Evolutionary conservation across 257 asterid species (phyloP).

Genomic region (Fraxinus excelsior): DNA sequence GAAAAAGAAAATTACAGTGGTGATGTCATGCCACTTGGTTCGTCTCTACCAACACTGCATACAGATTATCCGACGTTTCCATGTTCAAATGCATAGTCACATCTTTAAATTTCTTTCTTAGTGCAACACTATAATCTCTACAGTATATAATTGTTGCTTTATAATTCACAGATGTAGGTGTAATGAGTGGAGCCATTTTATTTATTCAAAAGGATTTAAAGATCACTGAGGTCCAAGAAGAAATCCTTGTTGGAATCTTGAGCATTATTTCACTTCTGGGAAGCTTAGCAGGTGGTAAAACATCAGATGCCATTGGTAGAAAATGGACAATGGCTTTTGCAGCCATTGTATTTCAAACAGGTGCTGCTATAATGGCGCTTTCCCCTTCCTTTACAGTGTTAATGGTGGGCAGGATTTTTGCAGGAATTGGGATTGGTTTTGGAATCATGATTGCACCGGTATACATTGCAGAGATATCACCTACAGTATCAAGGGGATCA

Average conservation of each 20-base stretch:
- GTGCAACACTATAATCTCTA: background rate
- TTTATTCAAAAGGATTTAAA: constrained; percentile 62
- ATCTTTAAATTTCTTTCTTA: background rate
- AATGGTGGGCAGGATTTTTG: constrained; percentile 54
- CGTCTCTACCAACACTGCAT: background rate
- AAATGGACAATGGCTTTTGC: constrained; percentile 74
- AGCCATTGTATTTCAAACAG: constrained; percentile 54
- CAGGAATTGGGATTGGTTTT: constrained; percentile 68
- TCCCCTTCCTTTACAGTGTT: constrained; percentile 49
- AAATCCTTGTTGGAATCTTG: constrained; percentile 58
- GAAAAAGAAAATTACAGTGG: background rate
- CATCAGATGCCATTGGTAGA: constrained; percentile 68
- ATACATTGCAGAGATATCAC: constrained; percentile 71
- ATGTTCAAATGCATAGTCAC: background rate
- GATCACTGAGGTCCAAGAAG: constrained; percentile 58
- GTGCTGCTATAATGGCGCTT: constrained; percentile 60
- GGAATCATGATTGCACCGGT: constrained; percentile 70
- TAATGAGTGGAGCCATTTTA: constrained; percentile 76
- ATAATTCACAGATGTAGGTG: constrained; percentile 60
- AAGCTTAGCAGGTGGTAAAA: constrained; percentile 60
- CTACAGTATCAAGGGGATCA: constrained; percentile 51
- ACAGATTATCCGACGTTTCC: background rate
- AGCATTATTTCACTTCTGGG: constrained; percentile 65
- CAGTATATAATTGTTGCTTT: background rate
- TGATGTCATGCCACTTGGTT: background rate